phyloP scores from a whole-genome alignment of 2,329 filamentous ascomycete species.

The Arachnomyces sp. region DNA sequence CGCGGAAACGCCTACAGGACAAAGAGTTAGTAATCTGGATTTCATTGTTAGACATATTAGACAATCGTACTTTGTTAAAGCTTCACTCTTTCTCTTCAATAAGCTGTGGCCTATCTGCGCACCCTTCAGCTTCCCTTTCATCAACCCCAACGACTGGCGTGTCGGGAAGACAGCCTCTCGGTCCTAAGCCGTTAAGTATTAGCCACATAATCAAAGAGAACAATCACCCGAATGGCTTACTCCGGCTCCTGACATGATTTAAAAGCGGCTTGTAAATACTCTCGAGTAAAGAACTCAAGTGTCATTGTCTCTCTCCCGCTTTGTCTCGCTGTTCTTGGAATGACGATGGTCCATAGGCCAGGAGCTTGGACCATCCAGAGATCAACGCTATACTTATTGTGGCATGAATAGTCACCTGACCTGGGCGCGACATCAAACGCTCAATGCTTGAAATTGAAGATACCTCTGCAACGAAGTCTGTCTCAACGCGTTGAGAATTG shows the following conservation, averaged over 20 bases:
- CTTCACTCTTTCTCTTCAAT: slow-evolving; percentile 96
- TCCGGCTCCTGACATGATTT: slow-evolving; percentile 35
- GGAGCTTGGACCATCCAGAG: slow-evolving; percentile 13
- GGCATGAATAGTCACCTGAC: slow-evolving; percentile 2
- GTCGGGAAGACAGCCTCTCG: slow-evolving; percentile 96
- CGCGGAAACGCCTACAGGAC: slow-evolving; percentile 69
- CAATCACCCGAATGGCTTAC: slow-evolving; percentile 21
- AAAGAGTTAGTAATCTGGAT: slow-evolving; percentile 5
- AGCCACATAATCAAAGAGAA: slow-evolving; percentile 10
- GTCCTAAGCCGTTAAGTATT: slow-evolving; percentile 51
- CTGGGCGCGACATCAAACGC: slow-evolving; percentile 11
- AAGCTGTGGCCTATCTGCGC: slow-evolving; percentile 86
- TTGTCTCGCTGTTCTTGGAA: background rate
- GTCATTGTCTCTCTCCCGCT: too few relatives aligned
- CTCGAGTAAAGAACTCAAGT: too few relatives aligned
- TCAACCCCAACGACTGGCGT: slow-evolving; percentile 88
- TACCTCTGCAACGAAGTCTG: slow-evolving; percentile 11
- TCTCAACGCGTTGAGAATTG: slow-evolving; percentile 21
- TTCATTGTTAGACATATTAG: background rate
- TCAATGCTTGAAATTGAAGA: background rate
- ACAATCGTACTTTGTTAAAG: slow-evolving; percentile 75
- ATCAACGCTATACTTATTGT: background rate
- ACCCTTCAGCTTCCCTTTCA: slow-evolving; percentile 97
- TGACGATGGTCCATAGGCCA: slow-evolving; percentile 10
- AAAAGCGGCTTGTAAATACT: slow-evolving; percentile 2